phyloP scores from a whole-genome alignment of 306 rosid genomes.

The Vachellia pachyceras region DNA sequence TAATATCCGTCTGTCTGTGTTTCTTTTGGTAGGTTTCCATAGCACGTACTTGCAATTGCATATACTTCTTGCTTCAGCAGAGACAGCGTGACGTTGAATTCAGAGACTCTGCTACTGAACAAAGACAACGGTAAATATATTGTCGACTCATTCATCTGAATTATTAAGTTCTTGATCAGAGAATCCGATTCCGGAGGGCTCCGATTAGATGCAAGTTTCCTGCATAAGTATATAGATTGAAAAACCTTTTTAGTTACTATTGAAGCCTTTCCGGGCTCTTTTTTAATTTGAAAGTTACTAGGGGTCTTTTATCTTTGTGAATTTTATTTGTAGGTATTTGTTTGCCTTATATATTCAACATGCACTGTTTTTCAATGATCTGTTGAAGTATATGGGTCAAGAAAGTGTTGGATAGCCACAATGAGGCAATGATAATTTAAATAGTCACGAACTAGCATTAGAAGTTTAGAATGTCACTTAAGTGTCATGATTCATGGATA shows the following conservation, averaged over 20 bases:
- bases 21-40: constrained; percentile 70
- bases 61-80: constrained; percentile 93
- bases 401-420: neutral
- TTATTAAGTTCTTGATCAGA: neutral
- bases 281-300: neutral
- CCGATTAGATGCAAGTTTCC: neutral
- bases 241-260: neutral
- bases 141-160: neutral
- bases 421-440: neutral
- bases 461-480: neutral
- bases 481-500: neutral
- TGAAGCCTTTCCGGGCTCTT: neutral
- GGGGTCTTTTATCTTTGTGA: neutral
- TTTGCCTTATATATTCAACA: too few species aligned
- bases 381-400: too few species aligned
- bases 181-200: too few species aligned
- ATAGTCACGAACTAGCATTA: neutral
- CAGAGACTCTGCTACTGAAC: constrained; percentile 89
- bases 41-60: constrained; percentile 95
- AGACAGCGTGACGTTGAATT: constrained; percentile 93
- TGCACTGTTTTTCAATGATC: neutral
- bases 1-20: neutral
- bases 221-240: neutral
- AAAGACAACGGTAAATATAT: constrained; percentile 80
- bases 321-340: neutral